phyloP scores from a whole-genome alignment of 2,329 filamentous ascomycete genomes.

The Diaporthe amygdali region DNA sequence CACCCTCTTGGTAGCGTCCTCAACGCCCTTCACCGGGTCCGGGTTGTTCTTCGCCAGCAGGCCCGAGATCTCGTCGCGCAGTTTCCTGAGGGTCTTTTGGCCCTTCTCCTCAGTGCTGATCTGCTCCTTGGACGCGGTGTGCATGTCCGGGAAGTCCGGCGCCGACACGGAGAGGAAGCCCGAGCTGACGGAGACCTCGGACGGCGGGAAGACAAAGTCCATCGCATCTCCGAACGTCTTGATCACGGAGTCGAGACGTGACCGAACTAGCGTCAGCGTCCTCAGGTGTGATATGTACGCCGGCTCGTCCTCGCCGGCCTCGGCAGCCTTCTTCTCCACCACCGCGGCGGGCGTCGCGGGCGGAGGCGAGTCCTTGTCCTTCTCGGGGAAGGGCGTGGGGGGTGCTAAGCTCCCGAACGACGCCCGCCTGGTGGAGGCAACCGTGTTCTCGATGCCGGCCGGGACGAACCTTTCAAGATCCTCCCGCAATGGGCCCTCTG shows the following conservation, averaged over 20 bases:
- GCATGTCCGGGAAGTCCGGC: conserved; percentile 57
- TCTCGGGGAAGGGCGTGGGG: conserved; percentile 30
- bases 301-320: conserved; percentile 52
- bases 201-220: conserved; percentile 91
- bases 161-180: conserved; percentile 91
- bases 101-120: conserved; percentile 85
- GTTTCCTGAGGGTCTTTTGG: conserved; percentile 74
- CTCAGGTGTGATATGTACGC: conserved; percentile 79
- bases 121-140: conserved; percentile 50
- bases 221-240: conserved; percentile 93
- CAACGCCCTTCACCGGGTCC: conserved; percentile 67
- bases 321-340: not conserved
- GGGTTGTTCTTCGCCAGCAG: conserved; percentile 58
- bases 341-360: conserved; percentile 19
- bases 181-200: conserved; percentile 81
- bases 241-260: conserved; percentile 87
- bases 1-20: conserved; percentile 75
- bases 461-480: conserved; percentile 78
- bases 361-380: conserved; percentile 23
- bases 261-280: conserved; percentile 80
- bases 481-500: conserved; percentile 60
- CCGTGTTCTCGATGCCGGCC: conserved; percentile 44
- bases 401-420: conserved; percentile 26
- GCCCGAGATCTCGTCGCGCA: conserved; percentile 74
- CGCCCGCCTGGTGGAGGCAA: conserved; percentile 29